Evolutionary conservation across 306 rosid species (phyloP).

Genomic region (Rosa chinensis): DNA sequence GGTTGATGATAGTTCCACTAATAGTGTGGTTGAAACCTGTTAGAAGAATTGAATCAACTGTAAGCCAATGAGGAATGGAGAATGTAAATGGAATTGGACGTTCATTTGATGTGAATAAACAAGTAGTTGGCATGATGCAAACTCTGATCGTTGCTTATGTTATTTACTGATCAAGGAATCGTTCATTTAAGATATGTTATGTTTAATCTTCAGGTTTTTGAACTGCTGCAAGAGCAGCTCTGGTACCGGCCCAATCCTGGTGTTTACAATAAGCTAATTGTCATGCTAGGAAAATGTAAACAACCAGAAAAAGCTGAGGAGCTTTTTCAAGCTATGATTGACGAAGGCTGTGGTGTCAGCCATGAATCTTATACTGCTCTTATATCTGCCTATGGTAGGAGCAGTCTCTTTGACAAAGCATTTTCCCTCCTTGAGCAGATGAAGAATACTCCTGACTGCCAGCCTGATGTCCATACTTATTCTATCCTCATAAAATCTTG

Average conservation of each 20-base stretch:
- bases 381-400: constrained; percentile 87
- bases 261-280: constrained; percentile 76
- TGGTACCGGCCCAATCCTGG: constrained; percentile 83
- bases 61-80: too few relatives aligned
- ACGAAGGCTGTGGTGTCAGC: constrained; percentile 72
- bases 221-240: constrained; percentile 71
- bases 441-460: constrained; percentile 67
- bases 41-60: too few relatives aligned
- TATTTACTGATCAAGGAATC: neutral
- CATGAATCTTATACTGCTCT: constrained; percentile 83
- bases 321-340: constrained; percentile 76
- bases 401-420: constrained; percentile 76
- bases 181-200: neutral
- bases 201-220: constrained; percentile 64
- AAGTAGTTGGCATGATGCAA: neutral
- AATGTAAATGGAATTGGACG: too few relatives aligned
- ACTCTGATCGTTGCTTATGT: neutral
- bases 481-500: constrained; percentile 89
- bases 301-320: constrained; percentile 80
- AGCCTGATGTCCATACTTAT: constrained; percentile 89
- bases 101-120: too few relatives aligned
- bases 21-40: neutral
- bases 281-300: constrained; percentile 96
- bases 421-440: constrained; percentile 73
- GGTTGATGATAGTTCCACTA: neutral